Base-by-base conservation (phyloP, 176 grass and related monocot species). In the Areca catechu region DNA sequence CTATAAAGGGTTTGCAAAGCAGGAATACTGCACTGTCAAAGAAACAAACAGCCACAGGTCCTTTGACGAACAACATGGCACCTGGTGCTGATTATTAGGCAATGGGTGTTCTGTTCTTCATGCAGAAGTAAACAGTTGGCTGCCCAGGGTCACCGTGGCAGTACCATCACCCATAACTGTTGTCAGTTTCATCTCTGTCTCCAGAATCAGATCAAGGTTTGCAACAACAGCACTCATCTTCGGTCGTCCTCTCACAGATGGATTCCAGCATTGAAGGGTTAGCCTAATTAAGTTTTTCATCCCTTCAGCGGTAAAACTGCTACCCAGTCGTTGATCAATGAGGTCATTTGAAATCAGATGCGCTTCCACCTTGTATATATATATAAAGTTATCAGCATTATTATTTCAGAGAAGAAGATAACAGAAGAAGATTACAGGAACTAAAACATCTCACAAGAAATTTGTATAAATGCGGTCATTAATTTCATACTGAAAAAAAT, bases 161-260 rank as follows among this genome's bases (percentile, higher is more conserved):
- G 92, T 97, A 55, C 92, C 92, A 3, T 97, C 92, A 3, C 92
- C 92, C 86, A 91, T 91, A 64, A 97, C 75, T 18, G 86, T 97
- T 24, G 92, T 97, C 21, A 97, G 70, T 3, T 62, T 74, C 92
- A 97, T 97, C 69, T 97, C 92, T 48, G 80, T 97, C 72, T 97
- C 86, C 3, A 97, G 73, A 54, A 88, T 91, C 37, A 75, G 63
- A 80, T 97, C 86, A 0, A 97, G 80, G 71, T 88, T 86, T 16
- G 78, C 54, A 20, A 73, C 80, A 9, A 91, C 70, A 50, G 74
- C 62, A 50, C 71, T 62, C 92, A 97, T 91, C 79, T 29, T 88
- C 1, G 80, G 92, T n/a, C 86, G 80, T 57, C 69, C 57, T 69
- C 81, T 81, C 30, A 59, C 81, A 54, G 71, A 82, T 4, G 83